Base-by-base conservation (phyloP, 2,329 filamentous ascomycete genomes). In the Pseudogymnoascus sp. region DNA sequence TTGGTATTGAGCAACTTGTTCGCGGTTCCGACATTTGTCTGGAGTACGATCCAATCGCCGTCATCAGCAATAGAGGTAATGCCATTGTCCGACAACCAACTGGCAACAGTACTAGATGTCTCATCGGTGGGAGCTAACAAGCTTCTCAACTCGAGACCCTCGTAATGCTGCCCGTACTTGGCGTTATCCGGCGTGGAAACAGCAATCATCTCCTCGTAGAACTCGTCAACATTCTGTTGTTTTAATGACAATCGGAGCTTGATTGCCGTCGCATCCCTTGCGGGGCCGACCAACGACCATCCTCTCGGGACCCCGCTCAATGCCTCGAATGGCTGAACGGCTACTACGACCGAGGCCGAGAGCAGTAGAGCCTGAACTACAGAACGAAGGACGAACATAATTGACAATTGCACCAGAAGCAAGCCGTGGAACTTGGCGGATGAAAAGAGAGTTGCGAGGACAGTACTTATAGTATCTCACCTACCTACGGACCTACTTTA, bases 151-250 rank as follows among this genome's bases (percentile, higher is more conserved):
- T 79, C 75, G 14, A 74, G 70, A 38, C 74, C 71, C 41, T 74
- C 74, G 64, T 78, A 75, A 67, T 81, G 79, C 62, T 79, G 69
- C 25, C 80, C 80, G 64, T 82, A 82, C 20, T 74, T 71, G 3
- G 73, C 64, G 62, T 76, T 71, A 6, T 74, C 75, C 1, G 80
- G 80, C 0, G 78, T 79, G 11, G 79, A 81, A 59, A 74, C 68
- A 37, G 71, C 69, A 59, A 66, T 50, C 20, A 66, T 43, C 54
- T 65, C 63, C 11, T 66, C 58, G n/a, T 64, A 65, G 35, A 66
- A 62, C 30, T 58, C 41, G 22, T 66, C 62, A 28, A 66, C 61
- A 63, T 66, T 66, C 33, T 66, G 65, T 35, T 66, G 64, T 43
- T 65, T 66, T 8, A 66, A 63, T 5, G 65, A 66, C 14, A 66